Conservation (phyloP, 768 basidiomycete species). For the Coprinopsis cinerea region DNA sequence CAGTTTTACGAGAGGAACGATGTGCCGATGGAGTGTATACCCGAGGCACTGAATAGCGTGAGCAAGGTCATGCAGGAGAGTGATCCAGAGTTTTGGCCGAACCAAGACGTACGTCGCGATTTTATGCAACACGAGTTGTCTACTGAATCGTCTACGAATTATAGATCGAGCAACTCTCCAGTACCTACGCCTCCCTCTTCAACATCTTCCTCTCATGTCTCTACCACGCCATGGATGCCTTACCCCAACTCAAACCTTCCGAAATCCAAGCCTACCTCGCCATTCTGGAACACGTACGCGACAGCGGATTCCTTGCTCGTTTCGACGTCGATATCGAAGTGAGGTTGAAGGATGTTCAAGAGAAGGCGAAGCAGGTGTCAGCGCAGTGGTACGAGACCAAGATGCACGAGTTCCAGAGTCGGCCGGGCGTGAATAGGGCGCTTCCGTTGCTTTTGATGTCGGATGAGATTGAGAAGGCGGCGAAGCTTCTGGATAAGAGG, state of each 20-base stretch:
- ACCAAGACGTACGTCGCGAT: slow-evolving; percentile 63
- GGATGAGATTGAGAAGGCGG: slow-evolving; percentile 82
- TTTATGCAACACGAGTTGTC: neutral
- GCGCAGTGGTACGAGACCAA: slow-evolving; percentile 57
- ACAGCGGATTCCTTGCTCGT: slow-evolving; percentile 63
- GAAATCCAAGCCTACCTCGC: slow-evolving; percentile 60
- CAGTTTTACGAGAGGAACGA: slow-evolving; percentile 84
- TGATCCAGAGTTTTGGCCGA: slow-evolving; percentile 71
- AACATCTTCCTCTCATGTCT: slow-evolving; percentile 81
- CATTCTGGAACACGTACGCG: slow-evolving; percentile 66
- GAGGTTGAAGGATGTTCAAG: slow-evolving; percentile 62
- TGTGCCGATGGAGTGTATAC: slow-evolving; percentile 92
- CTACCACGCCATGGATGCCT: slow-evolving; percentile 75
- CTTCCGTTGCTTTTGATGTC: slow-evolving; percentile 79
- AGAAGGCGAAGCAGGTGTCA: slow-evolving; percentile 54
- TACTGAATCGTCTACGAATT: neutral
- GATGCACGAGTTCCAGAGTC: slow-evolving; percentile 55
- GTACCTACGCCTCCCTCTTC: slow-evolving; percentile 68
- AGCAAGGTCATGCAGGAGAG: slow-evolving; percentile 65
- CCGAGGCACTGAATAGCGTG: slow-evolving; percentile 78
- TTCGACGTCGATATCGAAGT: slow-evolving; percentile 69
- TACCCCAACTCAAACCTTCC: slow-evolving; percentile 68
- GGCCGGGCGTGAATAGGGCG: slow-evolving; percentile 77
- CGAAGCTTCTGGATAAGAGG: slow-evolving; percentile 79
- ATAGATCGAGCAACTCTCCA: slow-evolving; percentile 65